Conservation (phyloP, 169 alveolate genomes). For the Hepatocystis sp. region DNA sequence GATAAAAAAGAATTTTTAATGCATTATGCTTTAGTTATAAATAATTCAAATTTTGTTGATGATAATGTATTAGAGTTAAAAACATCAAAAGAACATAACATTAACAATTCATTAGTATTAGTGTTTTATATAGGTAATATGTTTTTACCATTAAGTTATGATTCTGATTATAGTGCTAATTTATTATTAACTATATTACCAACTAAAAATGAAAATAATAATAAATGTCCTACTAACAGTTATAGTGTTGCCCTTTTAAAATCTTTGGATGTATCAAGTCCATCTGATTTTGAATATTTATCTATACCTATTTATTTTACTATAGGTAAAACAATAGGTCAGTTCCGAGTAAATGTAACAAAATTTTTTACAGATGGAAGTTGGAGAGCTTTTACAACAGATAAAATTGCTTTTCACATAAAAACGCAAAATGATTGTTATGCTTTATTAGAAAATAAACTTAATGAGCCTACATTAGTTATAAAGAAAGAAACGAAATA, state of each 20-base stretch:
- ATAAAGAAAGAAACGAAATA: conserved; percentile 32
- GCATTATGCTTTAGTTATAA: conserved; percentile 29
- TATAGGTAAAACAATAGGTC: conserved; percentile 32
- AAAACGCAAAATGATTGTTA: conserved; percentile 61
- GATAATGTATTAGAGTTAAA: conserved; percentile 24
- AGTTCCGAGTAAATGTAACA: conserved; percentile 33
- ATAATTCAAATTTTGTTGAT: conserved; percentile 34
- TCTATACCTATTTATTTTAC: conserved; percentile 34
- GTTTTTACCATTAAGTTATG: conserved; percentile 5
- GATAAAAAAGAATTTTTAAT: conserved; percentile 66
- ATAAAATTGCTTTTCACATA: conserved; percentile 43
- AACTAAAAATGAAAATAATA: conserved; percentile 16
- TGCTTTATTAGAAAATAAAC: conserved; percentile 35
- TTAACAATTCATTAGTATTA: conserved; percentile 28
- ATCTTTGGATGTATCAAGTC: conserved; percentile 30
- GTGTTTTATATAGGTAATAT: conserved; percentile 55
- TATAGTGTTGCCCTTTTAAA: conserved; percentile 29
- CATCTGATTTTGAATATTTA: conserved; percentile 59
- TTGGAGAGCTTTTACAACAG: conserved; percentile 61
- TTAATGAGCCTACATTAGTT: conserved; percentile 46
- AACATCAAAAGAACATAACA: conserved; percentile 18
- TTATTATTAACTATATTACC: conserved; percentile 18
- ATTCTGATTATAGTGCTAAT: conserved; percentile 17
- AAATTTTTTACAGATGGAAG: conserved; percentile 33
- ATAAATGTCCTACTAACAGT: conserved; percentile 11